Percentiles rank a stretch among this genome's conserved stretches.
Evolutionary conservation across 129 eudicot genomes (phyloP).

Genomic region (Sambucus nigra): DNA sequence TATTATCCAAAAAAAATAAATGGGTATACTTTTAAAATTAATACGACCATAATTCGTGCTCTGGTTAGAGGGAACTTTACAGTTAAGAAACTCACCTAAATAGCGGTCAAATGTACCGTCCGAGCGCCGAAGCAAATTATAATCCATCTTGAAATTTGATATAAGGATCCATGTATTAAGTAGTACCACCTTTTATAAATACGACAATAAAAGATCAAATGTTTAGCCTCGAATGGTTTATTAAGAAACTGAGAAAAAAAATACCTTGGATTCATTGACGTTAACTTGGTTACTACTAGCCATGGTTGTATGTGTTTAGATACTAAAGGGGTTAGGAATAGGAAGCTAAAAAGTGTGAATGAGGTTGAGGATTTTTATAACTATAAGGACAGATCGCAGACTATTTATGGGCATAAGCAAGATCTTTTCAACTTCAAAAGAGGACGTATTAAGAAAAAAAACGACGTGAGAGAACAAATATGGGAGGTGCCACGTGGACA

Average conservation of each 20-base stretch:
- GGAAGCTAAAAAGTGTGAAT: constrained; percentile 1
- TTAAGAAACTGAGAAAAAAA: not conserved
- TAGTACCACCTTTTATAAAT: constrained; percentile 68
- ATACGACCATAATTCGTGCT: constrained; percentile 77
- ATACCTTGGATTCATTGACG: constrained; percentile 76
- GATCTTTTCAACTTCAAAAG: too few relatives aligned
- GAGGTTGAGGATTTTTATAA: constrained; percentile 6
- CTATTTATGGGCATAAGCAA: not conserved
- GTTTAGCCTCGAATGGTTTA: constrained; percentile 21
- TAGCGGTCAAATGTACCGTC: constrained; percentile 94
- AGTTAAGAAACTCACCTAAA: constrained; percentile 68
- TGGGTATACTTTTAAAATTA: too few relatives aligned
- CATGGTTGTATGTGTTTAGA: constrained; percentile 31
- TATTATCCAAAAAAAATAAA: too few relatives aligned
- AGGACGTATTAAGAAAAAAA: too few relatives aligned
- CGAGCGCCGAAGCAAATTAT: constrained; percentile 79
- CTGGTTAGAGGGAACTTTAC: constrained; percentile 73
- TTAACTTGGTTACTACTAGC: constrained; percentile 85
- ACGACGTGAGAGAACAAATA: too few relatives aligned
- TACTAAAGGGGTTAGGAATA: too few relatives aligned
- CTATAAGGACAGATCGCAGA: constrained; percentile 12
- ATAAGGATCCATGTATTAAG: constrained; percentile 89
- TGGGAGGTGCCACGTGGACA: too few relatives aligned
- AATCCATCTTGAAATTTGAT: constrained; percentile 85
- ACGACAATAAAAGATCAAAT: constrained; percentile 8